Conservation (phyloP, 768 basidiomycete genomes). For the Mycena maculata region DNA sequence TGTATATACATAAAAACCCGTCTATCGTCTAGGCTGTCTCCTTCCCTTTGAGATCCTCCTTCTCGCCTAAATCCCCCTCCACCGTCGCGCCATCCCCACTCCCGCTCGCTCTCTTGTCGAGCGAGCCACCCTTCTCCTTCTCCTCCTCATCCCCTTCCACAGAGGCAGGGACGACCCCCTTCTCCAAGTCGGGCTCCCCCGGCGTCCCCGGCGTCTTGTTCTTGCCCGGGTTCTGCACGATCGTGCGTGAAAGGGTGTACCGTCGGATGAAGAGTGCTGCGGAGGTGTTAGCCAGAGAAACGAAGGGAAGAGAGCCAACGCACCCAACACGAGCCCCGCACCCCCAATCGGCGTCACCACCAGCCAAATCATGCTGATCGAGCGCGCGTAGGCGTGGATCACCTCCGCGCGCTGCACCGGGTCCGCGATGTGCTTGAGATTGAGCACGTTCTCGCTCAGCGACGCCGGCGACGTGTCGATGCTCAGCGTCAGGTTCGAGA, state of each 20-base stretch:
- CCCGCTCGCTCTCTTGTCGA: no score
- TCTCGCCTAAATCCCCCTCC: not conserved
- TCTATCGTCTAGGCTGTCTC: constrained; percentile 7
- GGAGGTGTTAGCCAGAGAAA: no score
- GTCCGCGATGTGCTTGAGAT: constrained; percentile 63
- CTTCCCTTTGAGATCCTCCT: constrained; percentile 23
- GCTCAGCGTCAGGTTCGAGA: constrained; percentile 47
- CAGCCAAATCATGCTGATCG: constrained; percentile 74
- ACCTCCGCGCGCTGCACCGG: constrained; percentile 58
- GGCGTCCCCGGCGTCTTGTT: constrained; percentile 16
- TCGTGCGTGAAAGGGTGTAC: constrained; percentile 68
- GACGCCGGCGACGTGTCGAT: constrained; percentile 56
- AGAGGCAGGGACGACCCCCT: constrained; percentile 5
- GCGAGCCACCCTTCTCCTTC: constrained; percentile 1
- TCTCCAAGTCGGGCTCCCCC: constrained; percentile 37
- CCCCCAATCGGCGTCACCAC: constrained; percentile 70
- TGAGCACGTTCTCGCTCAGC: constrained; percentile 59
- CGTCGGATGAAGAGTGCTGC: constrained; percentile 68
- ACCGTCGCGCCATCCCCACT: no score
- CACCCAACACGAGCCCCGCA: constrained; percentile 52
- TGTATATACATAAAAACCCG: no score
- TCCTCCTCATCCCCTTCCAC: not conserved
- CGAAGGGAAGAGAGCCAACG: constrained; percentile 23
- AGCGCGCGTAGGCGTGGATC: constrained; percentile 70
- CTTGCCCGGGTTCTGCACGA: constrained; percentile 50